Percentiles rank a stretch among this genome's conserved stretches.
phyloP scores from a whole-genome alignment of 345 rosid species.

The Draba incana region DNA sequence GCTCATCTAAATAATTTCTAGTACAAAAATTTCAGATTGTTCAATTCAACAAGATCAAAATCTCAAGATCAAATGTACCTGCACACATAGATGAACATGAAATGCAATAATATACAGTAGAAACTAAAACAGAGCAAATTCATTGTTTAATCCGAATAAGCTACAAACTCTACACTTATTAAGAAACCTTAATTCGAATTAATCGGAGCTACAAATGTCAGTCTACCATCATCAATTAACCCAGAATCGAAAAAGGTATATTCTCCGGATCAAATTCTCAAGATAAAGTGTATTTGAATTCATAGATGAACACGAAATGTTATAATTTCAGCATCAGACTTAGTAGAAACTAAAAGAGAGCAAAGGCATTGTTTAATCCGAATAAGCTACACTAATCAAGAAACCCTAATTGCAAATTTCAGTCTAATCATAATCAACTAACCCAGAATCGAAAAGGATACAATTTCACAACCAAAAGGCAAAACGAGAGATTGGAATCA shows the following conservation, averaged over 20 bases:
- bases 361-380: not conserved
- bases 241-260: not conserved
- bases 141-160: not conserved
- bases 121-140: too few species aligned
- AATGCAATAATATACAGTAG: too few species aligned
- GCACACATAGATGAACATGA: not conserved
- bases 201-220: not conserved
- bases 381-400: not conserved
- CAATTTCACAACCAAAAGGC: not conserved
- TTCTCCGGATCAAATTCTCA: not conserved
- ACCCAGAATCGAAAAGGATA: not conserved
- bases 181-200: slow-evolving; percentile 5
- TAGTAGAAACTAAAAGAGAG: too few species aligned
- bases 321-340: not conserved
- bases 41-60: not conserved
- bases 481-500: not conserved
- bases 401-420: not conserved
- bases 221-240: not conserved
- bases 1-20: not conserved
- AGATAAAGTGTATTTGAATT: too few species aligned
- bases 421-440: not conserved
- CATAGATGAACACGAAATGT: slow-evolving; percentile 1
- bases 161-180: not conserved
- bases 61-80: not conserved
- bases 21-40: slow-evolving; percentile 4